Evolutionary conservation across 257 asterid genomes (phyloP).

Genomic region (Leonotis leonurus): DNA sequence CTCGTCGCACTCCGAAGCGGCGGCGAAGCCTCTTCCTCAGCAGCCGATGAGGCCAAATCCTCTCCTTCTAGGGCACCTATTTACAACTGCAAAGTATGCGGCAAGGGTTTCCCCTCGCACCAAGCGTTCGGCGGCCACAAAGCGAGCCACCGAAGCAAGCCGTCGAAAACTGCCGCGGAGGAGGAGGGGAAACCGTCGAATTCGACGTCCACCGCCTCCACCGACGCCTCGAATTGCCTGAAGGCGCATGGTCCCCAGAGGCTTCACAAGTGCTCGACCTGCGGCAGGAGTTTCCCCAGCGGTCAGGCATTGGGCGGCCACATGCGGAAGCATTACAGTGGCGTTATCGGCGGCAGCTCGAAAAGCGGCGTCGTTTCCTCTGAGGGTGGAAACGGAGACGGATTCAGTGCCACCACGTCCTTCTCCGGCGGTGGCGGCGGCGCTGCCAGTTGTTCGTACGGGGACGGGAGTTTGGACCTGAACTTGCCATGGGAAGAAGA

Average conservation of each 20-base stretch:
- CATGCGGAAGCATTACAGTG: constrained; percentile 35
- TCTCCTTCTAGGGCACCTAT: background rate
- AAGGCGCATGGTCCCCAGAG: background rate
- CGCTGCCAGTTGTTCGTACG: background rate
- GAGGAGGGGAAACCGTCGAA: background rate
- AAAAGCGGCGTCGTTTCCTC: constrained; percentile 5
- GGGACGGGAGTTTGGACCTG: constrained; percentile 23
- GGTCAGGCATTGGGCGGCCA: constrained; percentile 49
- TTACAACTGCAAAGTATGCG: constrained; percentile 26
- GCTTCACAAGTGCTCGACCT: constrained; percentile 24
- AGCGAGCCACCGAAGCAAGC: constrained; percentile 22
- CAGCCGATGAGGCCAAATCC: background rate
- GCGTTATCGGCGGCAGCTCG: background rate
- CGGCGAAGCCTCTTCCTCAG: background rate
- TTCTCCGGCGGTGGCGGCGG: constrained; percentile 6
- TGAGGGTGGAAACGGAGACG: constrained; percentile 12
- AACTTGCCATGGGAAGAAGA: constrained; percentile 20
- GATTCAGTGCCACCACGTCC: constrained; percentile 1
- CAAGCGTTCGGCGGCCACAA: constrained; percentile 36
- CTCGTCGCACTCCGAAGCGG: constrained; percentile 19
- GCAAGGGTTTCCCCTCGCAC: constrained; percentile 19
- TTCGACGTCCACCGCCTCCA: background rate
- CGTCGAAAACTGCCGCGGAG: background rate
- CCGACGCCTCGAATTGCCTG: constrained; percentile 1
- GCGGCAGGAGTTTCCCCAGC: constrained; percentile 16